Conservation (phyloP, 192 early-diverging fungal genomes). For the Coemansia sp. region DNA sequence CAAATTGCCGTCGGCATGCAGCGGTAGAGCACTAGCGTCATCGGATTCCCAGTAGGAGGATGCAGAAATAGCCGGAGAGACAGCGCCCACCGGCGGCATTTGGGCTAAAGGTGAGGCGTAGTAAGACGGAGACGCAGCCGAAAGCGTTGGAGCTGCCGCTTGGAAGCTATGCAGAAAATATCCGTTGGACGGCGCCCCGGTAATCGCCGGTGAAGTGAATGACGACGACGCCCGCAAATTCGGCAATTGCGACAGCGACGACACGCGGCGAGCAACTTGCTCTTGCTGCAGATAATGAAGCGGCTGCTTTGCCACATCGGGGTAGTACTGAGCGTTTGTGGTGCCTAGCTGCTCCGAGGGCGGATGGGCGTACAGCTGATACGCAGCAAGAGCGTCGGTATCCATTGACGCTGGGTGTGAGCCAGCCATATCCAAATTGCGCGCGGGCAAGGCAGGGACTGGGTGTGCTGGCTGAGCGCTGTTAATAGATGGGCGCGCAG, state of each 20-base stretch:
- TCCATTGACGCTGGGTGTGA: not conserved
- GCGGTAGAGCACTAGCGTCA: slow-evolving; percentile 1
- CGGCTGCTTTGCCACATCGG: slow-evolving; percentile 13
- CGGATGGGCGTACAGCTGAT: not conserved
- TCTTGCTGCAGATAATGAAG: slow-evolving; percentile 33
- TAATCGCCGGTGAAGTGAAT: not conserved
- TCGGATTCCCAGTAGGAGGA: slow-evolving; percentile 27
- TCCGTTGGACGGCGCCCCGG: not conserved
- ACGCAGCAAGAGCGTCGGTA: not conserved
- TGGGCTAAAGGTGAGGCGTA: slow-evolving; percentile 22
- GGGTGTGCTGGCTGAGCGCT: not conserved
- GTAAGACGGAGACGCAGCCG: not conserved
- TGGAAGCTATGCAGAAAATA: not conserved
- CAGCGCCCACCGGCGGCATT: slow-evolving; percentile 13
- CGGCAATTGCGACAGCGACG: slow-evolving; percentile 48
- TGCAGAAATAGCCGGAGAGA: slow-evolving; percentile 30
- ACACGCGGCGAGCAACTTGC: slow-evolving; percentile 37
- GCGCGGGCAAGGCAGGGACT: not conserved
- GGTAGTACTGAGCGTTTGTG: not conserved
- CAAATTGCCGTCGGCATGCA: slow-evolving; percentile 6
- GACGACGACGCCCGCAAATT: slow-evolving; percentile 15
- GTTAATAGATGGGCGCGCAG: not conserved
- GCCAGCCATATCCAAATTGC: not conserved
- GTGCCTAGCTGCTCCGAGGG: not conserved
- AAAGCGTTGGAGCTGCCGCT: not conserved